A percentile compares a stretch with the other conserved stretches of the same genome.
These are phyloP conservation scores for Myrica gale DNA, from an alignment of 306 rosid species.

Conservation along the genomic window DNA sequence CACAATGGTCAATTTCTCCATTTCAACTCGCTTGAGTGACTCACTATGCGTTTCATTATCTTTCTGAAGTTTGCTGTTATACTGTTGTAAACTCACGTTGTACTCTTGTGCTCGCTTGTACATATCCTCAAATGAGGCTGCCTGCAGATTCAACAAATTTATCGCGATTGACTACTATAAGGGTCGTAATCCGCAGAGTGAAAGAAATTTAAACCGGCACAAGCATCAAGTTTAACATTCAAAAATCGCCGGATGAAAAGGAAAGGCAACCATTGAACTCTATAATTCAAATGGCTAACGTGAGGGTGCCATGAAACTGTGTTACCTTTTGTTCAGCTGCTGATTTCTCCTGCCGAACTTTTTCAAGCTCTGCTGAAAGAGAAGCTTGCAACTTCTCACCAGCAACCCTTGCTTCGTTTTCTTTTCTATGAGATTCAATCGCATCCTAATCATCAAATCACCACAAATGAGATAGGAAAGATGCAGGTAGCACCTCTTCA, in stretches of 20 bases:
- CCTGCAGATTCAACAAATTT: slow-evolving; percentile 41
- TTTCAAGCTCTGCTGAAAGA: slow-evolving; percentile 65
- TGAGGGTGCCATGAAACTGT: not conserved
- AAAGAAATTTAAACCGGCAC: slow-evolving; percentile 5
- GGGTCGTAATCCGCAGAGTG: not conserved
- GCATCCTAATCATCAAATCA: slow-evolving; percentile 57
- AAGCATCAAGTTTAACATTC: not conserved
- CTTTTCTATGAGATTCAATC: slow-evolving; percentile 52
- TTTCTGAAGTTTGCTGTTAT: slow-evolving; percentile 73
- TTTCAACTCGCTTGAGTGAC: slow-evolving; percentile 67
- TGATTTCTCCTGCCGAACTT: slow-evolving; percentile 56
- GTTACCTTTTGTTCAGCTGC: slow-evolving; percentile 70
- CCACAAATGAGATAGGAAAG: slow-evolving; percentile 8
- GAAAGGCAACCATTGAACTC: not conserved
- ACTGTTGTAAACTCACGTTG: slow-evolving; percentile 79
- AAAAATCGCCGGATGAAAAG: not conserved
- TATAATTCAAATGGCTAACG: slow-evolving; percentile 3
- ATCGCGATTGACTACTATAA: not conserved
- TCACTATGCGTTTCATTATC: slow-evolving; percentile 62
- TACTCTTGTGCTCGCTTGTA: slow-evolving; percentile 83
- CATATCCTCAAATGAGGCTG: slow-evolving; percentile 66
- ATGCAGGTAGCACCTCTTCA: slow-evolving; percentile 18
- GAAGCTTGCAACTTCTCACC: slow-evolving; percentile 55
- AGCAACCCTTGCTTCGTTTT: slow-evolving; percentile 66
- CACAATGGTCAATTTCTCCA: slow-evolving; percentile 75